phyloP scores from a whole-genome alignment of 306 rosid genomes.

The Heteromeles arbutifolia region DNA sequence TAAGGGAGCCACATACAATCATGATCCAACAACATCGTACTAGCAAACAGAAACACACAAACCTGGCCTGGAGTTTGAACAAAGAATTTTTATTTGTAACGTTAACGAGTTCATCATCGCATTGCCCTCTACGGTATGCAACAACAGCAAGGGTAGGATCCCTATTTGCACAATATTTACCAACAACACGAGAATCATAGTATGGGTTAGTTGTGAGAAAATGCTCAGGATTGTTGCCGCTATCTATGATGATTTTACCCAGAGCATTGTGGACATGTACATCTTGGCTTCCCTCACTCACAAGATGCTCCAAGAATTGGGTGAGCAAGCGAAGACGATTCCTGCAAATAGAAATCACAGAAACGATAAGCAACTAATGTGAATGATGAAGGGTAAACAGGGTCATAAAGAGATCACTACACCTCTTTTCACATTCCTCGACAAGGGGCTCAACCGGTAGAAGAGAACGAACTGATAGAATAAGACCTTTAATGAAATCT shows the following conservation, averaged over 20 bases:
- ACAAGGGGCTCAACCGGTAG: conserved; percentile 98
- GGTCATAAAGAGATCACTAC: conserved; percentile 3
- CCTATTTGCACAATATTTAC: conserved; percentile 95
- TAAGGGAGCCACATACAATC: not conserved
- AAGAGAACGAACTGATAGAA: conserved; percentile 94
- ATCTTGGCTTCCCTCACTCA: conserved; percentile 99
- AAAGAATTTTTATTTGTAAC: conserved; percentile 92
- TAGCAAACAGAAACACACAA: conserved; percentile 22
- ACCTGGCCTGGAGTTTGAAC: conserved; percentile 99
- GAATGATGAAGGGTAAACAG: not conserved
- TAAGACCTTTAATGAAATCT: conserved; percentile 94
- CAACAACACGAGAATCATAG: conserved; percentile 98
- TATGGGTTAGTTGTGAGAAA: conserved; percentile 97
- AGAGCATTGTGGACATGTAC: conserved; percentile 96
- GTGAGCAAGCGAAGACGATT: conserved; percentile 90
- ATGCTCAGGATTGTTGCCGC: conserved; percentile 96
- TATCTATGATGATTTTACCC: conserved; percentile 96
- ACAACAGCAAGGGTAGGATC: conserved; percentile 98
- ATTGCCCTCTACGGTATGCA: conserved; percentile 91
- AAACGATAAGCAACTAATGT: conserved; percentile 17
- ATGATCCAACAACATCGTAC: not conserved
- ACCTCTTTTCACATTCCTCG: conserved; percentile 96
- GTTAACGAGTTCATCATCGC: conserved; percentile 87
- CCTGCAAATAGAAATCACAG: conserved; percentile 39
- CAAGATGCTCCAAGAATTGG: conserved; percentile 97